These are phyloP conservation scores for Smallanthus sonchifolius DNA, from an alignment of 129 eudicot species.

Conservation along the genomic window DNA sequence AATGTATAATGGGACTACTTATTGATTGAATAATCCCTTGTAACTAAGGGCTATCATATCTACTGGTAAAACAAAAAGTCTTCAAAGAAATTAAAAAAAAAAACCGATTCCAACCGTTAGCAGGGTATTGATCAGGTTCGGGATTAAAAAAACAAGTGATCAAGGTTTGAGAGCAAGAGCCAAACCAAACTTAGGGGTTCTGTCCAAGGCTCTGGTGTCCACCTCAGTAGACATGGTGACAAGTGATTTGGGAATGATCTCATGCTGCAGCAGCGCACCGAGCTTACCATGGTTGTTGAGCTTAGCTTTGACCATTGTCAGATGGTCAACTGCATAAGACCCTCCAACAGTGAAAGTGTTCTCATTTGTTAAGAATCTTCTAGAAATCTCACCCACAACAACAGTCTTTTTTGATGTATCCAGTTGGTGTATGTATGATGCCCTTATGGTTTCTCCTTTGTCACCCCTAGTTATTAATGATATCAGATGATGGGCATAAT, in stretches of 20 bases:
- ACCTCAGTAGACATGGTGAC: constrained; percentile 70
- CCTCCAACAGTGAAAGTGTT: constrained; percentile 70
- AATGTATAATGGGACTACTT: background rate
- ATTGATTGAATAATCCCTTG: background rate
- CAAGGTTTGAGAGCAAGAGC: constrained; percentile 79
- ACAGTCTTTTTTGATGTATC: constrained; percentile 49
- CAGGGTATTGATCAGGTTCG: background rate
- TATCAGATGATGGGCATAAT: background rate
- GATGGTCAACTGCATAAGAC: background rate
- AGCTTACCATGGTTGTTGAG: constrained; percentile 10
- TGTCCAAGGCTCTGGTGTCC: constrained; percentile 81
- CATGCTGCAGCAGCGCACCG: constrained; percentile 2
- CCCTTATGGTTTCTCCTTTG: constrained; percentile 84
- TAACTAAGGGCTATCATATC: background rate
- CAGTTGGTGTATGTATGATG: constrained; percentile 28
- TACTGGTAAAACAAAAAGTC: background rate
- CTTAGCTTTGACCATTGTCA: constrained; percentile 3
- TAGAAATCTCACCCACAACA: constrained; percentile 71
- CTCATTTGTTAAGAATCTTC: constrained; percentile 54
- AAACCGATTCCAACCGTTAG: no score
- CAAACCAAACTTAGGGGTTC: constrained; percentile 77
- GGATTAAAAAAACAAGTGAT: constrained; percentile 3
- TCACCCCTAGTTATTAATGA: constrained; percentile 52
- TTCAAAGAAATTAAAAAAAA: background rate
- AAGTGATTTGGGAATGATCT: constrained; percentile 12